These are phyloP conservation scores for Dovyalis caffra DNA, from an alignment of 345 rosid genomes.

Conservation along the genomic window DNA sequence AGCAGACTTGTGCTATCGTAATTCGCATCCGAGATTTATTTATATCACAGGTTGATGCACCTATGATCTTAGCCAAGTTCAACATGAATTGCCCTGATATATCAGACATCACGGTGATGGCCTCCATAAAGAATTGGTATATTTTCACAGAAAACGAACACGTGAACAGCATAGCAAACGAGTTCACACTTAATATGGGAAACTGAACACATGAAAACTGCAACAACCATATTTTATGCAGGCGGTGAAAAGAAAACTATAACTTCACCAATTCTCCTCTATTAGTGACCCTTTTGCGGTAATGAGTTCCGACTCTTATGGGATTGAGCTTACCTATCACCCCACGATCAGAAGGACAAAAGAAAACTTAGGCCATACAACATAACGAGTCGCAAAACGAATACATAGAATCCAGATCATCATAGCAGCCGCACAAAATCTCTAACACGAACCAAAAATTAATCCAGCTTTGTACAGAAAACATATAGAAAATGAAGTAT, in stretches of 20 bases:
- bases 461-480: background rate
- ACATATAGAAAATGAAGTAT: background rate
- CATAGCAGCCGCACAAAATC: background rate
- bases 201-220: background rate
- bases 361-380: background rate
- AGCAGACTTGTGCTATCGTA: no score
- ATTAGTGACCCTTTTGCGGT: background rate
- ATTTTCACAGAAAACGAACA: background rate
- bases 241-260: background rate
- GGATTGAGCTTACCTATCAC: background rate
- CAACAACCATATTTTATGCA: background rate
- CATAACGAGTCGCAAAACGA: background rate
- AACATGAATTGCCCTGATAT: background rate
- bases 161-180: background rate
- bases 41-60: no score
- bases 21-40: no score
- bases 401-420: background rate
- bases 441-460: background rate
- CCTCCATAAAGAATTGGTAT: background rate
- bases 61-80: background rate
- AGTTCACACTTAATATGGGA: background rate
- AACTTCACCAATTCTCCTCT: background rate
- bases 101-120: background rate
- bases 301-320: background rate
- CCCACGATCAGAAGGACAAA: background rate